Percentiles rank a stretch among this genome's conserved stretches.
These are phyloP conservation scores for Yamadazyma tumulicola DNA, from an alignment of 805 yeast species.

Conservation along the genomic window DNA sequence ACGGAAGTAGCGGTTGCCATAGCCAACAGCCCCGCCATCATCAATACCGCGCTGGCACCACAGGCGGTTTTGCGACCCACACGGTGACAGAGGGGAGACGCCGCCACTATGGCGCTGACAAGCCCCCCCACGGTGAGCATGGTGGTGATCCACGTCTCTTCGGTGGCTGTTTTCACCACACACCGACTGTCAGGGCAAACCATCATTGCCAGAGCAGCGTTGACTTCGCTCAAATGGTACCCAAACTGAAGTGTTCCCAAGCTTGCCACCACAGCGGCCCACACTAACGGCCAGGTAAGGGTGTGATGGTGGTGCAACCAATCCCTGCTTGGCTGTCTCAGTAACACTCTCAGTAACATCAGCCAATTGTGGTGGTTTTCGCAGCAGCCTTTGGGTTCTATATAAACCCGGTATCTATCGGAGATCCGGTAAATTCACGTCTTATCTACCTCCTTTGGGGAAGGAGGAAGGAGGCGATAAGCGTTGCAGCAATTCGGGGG, in stretches of 20 bases:
- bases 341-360: too few species aligned
- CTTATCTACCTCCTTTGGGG: too few species aligned
- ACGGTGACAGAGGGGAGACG: slow-evolving; percentile 20
- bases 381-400: too few species aligned
- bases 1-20: slow-evolving; percentile 23
- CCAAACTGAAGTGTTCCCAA: slow-evolving; percentile 39
- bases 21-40: slow-evolving; percentile 23
- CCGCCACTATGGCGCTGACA: slow-evolving; percentile 26
- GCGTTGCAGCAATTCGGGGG: too few species aligned
- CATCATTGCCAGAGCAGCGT: slow-evolving; percentile 29
- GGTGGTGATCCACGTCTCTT: slow-evolving; percentile 34
- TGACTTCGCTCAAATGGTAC: slow-evolving; percentile 36
- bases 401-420: too few species aligned
- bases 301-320: slow-evolving; percentile 13
- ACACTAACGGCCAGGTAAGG: slow-evolving; percentile 28
- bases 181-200: slow-evolving; percentile 21
- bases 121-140: slow-evolving; percentile 37
- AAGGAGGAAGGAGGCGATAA: too few species aligned
- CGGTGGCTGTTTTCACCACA: slow-evolving; percentile 19
- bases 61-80: slow-evolving; percentile 25
- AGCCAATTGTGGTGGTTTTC: too few species aligned
- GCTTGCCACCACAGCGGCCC: slow-evolving; percentile 34
- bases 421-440: too few species aligned
- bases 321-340: slow-evolving; percentile 7
- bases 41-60: slow-evolving; percentile 19